A percentile compares a stretch with the other conserved stretches of the same genome.
phyloP scores from a whole-genome alignment of 768 basidiomycete species.

The Gyrodon lividus region DNA sequence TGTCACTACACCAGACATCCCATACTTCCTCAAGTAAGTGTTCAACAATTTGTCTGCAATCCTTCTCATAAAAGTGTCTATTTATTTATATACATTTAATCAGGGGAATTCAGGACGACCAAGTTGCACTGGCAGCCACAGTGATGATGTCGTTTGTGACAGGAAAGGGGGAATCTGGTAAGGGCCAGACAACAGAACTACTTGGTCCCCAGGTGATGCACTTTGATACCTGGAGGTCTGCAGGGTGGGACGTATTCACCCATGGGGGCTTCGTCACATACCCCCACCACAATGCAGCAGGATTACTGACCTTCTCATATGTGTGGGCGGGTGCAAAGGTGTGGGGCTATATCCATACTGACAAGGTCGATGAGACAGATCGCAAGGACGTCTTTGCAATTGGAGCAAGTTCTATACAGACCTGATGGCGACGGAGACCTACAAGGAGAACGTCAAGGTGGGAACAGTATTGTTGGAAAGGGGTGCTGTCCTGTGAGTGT shows the following conservation, averaged over 20 bases:
- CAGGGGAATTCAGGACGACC: not conserved
- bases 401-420: not conserved
- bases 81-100: no score
- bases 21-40: not conserved
- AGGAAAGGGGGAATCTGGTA: not conserved
- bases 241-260: constrained; percentile 4
- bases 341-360: not conserved
- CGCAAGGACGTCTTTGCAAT: not conserved
- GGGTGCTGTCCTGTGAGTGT: not conserved
- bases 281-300: constrained; percentile 9
- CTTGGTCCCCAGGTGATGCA: not conserved
- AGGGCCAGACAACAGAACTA: not conserved
- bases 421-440: not conserved
- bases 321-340: constrained; percentile 6
- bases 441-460: not conserved
- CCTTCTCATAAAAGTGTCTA: no score
- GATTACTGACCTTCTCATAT: not conserved
- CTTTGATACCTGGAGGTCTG: not conserved
- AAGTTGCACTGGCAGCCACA: no score
- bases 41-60: no score
- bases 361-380: not conserved
- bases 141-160: no score
- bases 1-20: not conserved
- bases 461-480: not conserved
- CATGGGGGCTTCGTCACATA: constrained; percentile 10